These are phyloP conservation scores for Fonsecaea pedrosoi DNA, from an alignment of 2,329 filamentous ascomycete species.

Conservation along the genomic window DNA sequence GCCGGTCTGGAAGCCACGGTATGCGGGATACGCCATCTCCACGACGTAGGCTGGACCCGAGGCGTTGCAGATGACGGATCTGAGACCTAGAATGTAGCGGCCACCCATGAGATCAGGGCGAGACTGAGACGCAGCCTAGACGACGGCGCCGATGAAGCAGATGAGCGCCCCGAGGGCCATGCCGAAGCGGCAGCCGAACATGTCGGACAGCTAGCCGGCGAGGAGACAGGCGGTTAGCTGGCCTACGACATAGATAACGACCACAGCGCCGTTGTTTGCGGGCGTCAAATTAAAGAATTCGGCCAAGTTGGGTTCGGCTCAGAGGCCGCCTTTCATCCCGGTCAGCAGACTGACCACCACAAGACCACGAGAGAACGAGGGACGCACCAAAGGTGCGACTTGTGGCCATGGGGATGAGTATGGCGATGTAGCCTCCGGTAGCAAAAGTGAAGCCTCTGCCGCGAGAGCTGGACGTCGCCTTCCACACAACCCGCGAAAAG, in stretches of 20 bases:
- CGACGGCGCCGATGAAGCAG: background rate
- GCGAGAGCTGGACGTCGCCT: too few species aligned
- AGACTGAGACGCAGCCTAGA: conserved; percentile 6
- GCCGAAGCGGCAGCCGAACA: background rate
- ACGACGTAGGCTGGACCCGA: background rate
- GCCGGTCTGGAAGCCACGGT: conserved; percentile 6
- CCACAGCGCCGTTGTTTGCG: conserved; percentile 7
- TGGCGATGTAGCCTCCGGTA: too few species aligned
- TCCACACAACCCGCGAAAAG: too few species aligned
- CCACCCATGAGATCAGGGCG: background rate
- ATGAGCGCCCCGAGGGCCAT: conserved; percentile 9
- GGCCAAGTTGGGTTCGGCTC: too few species aligned
- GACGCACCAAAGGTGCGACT: too few species aligned
- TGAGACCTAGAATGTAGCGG: conserved; percentile 3
- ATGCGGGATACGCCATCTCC: conserved; percentile 4
- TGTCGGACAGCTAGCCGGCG: conserved; percentile 4
- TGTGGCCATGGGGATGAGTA: too few species aligned
- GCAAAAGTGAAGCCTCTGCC: too few species aligned
- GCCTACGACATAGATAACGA: conserved; percentile 4
- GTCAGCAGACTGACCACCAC: too few species aligned
- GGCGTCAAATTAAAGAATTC: too few species aligned
- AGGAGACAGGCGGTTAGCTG: background rate
- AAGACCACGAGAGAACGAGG: too few species aligned
- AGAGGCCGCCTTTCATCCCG: too few species aligned
- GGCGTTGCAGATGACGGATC: background rate